Conservation (phyloP, 2,329 filamentous ascomycete genomes). For the Curvularia sp. region DNA sequence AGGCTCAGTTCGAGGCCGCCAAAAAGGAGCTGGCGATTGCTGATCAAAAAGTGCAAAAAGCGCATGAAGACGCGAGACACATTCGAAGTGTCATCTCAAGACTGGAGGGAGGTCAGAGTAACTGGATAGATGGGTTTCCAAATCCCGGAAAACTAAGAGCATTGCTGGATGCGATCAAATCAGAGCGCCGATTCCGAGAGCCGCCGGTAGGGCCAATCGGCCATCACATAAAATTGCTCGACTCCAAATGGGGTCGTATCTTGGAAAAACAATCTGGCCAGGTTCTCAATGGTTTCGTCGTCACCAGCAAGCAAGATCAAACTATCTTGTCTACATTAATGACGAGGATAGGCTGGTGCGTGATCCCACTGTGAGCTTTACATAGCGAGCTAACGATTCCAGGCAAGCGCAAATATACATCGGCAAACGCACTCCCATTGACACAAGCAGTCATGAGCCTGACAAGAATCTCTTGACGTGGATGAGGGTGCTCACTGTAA, state of each 20-base stretch:
- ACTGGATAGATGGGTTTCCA: constrained; percentile 70
- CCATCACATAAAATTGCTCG: constrained; percentile 74
- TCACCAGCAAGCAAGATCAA: constrained; percentile 78
- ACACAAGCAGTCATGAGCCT: constrained; percentile 75
- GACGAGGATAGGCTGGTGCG: constrained; percentile 45
- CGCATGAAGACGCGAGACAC: constrained; percentile 59
- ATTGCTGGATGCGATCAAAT: constrained; percentile 72
- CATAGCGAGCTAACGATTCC: constrained; percentile 10
- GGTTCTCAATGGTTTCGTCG: constrained; percentile 78
- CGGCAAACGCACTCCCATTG: constrained; percentile 61
- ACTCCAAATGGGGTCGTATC: constrained; percentile 83
- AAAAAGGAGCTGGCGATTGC: constrained; percentile 23
- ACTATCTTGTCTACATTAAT: constrained; percentile 72
- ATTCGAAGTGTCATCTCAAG: constrained; percentile 60
- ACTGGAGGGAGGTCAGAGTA: constrained; percentile 64
- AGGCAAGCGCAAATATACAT: constrained; percentile 69
- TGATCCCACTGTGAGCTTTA: neutral
- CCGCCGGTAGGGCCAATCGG: constrained; percentile 87
- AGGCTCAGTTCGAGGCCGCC: constrained; percentile 47
- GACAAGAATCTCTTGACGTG: constrained; percentile 76
- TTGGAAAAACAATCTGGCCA: constrained; percentile 79
- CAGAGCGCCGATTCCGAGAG: constrained; percentile 71
- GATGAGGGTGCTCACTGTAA: constrained; percentile 73
- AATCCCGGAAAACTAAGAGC: constrained; percentile 61
- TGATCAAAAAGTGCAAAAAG: constrained; percentile 40